phyloP scores from a whole-genome alignment of 495 filamentous ascomycete genomes.

The Penicillium simplicissimum region DNA sequence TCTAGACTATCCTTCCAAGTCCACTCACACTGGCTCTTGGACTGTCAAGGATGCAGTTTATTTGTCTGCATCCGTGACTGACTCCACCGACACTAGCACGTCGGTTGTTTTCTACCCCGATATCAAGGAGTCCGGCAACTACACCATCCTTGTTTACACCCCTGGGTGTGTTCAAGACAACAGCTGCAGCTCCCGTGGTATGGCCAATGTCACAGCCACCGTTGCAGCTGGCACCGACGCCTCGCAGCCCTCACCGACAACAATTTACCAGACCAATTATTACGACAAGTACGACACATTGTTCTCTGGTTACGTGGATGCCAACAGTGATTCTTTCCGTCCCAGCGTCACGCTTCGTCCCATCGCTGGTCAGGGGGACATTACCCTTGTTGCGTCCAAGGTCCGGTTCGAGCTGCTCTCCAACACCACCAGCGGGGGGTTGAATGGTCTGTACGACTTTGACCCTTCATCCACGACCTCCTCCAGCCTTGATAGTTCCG shows the following conservation, averaged over 20 bases:
- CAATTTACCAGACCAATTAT: constrained; percentile 83
- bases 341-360: constrained; percentile 81
- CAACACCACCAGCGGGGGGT: constrained; percentile 56
- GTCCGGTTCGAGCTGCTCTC: constrained; percentile 74
- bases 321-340: constrained; percentile 69
- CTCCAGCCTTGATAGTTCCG: constrained; percentile 67
- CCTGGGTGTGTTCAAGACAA: constrained; percentile 84
- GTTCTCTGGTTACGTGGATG: constrained; percentile 81
- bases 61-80: constrained; percentile 64
- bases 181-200: constrained; percentile 71
- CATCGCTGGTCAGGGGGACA: constrained; percentile 60
- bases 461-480: constrained; percentile 62
- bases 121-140: constrained; percentile 86
- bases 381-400: constrained; percentile 82
- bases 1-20: constrained; percentile 60
- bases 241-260: constrained; percentile 42
- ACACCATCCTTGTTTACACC: constrained; percentile 83
- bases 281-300: constrained; percentile 94
- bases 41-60: constrained; percentile 68
- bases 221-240: constrained; percentile 54
- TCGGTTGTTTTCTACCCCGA: constrained; percentile 79
- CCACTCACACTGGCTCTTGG: constrained; percentile 76
- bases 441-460: constrained; percentile 93
- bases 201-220: constrained; percentile 74
- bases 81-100: constrained; percentile 51